Conservation (phyloP, 495 filamentous ascomycete species). For the Hypomontagnella submonticulosa region DNA sequence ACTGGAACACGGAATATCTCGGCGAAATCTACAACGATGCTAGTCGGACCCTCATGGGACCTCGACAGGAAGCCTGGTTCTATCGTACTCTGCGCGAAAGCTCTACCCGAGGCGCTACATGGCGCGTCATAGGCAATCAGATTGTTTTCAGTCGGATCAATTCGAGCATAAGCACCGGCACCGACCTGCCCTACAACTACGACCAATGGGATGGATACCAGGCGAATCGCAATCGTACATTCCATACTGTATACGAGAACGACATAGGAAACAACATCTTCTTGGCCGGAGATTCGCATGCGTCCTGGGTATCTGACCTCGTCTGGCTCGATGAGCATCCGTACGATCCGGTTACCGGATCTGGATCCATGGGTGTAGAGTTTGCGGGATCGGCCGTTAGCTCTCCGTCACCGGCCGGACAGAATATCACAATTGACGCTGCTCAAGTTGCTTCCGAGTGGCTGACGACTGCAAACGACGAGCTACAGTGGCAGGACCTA, state of each 20-base stretch:
- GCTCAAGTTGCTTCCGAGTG: conserved; percentile 55
- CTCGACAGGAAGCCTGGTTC: conserved; percentile 72
- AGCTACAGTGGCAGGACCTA: conserved; percentile 71
- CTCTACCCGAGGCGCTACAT: conserved; percentile 63
- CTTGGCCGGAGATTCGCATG: conserved; percentile 70
- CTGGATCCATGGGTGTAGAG: conserved; percentile 69
- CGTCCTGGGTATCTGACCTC: conserved; percentile 70
- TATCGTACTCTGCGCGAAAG: conserved; percentile 65
- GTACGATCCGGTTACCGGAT: conserved; percentile 65
- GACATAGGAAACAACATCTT: conserved; percentile 70
- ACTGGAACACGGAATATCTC: conserved; percentile 68
- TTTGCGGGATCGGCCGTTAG: conserved; percentile 70
- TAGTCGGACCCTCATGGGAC: conserved; percentile 69
- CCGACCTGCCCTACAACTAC: conserved; percentile 64
- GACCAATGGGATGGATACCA: conserved; percentile 73
- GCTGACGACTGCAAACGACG: conserved; percentile 62
- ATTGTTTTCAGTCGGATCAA: conserved; percentile 70
- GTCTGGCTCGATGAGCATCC: conserved; percentile 65
- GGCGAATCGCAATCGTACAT: conserved; percentile 69
- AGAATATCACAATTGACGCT: conserved; percentile 58
- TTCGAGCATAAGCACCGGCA: conserved; percentile 55
- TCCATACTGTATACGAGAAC: conserved; percentile 66
- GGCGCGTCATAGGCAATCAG: conserved; percentile 73
- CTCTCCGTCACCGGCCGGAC: conserved; percentile 62
- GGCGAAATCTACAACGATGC: conserved; percentile 66